Evolutionary conservation across 768 basidiomycete species (phyloP).

Genomic region (Tremella fuciformis): DNA sequence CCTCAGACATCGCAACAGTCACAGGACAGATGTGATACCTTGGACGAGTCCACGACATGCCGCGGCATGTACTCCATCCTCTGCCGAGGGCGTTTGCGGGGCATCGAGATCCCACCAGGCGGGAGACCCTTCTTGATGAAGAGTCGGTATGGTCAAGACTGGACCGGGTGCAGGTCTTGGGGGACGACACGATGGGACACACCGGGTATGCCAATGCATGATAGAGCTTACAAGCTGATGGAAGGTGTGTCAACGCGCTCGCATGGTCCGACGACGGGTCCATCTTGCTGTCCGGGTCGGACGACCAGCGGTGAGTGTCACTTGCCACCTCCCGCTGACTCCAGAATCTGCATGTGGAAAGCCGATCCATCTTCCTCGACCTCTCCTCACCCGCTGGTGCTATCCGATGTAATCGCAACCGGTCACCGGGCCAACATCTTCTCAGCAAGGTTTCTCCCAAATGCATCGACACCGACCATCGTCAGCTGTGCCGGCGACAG

Average conservation of each 20-base stretch:
- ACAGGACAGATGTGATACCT: no score
- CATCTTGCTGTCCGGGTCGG: conserved; percentile 48
- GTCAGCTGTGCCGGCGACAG: conserved; percentile 61
- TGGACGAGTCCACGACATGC: conserved; percentile 17
- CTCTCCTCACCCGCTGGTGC: conserved; percentile 57
- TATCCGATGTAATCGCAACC: conserved; percentile 70
- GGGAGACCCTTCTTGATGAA: conserved; percentile 12
- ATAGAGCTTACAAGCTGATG: conserved; percentile 64
- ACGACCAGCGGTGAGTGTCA: conserved; percentile 41
- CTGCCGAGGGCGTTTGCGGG: conserved; percentile 26
- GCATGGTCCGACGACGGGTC: conserved; percentile 51
- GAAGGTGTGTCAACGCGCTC: conserved; percentile 52
- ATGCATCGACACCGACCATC: conserved; percentile 64
- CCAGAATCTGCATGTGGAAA: conserved; percentile 74
- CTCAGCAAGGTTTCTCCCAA: conserved; percentile 73
- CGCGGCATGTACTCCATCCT: conserved; percentile 31
- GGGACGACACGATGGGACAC: conserved; percentile 63
- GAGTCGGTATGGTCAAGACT: conserved; percentile 48
- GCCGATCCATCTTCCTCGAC: conserved; percentile 56
- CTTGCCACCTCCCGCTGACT: not conserved
- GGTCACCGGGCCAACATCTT: conserved; percentile 84
- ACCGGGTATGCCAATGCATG: conserved; percentile 59
- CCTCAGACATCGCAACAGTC: no score
- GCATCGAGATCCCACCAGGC: conserved; percentile 10
- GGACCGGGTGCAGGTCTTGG: conserved; percentile 73